Percentiles rank a stretch among this genome's conserved stretches.
These are phyloP conservation scores for Graphilbum fragrans DNA, from an alignment of 2,329 filamentous ascomycete species.

Conservation along the genomic window DNA sequence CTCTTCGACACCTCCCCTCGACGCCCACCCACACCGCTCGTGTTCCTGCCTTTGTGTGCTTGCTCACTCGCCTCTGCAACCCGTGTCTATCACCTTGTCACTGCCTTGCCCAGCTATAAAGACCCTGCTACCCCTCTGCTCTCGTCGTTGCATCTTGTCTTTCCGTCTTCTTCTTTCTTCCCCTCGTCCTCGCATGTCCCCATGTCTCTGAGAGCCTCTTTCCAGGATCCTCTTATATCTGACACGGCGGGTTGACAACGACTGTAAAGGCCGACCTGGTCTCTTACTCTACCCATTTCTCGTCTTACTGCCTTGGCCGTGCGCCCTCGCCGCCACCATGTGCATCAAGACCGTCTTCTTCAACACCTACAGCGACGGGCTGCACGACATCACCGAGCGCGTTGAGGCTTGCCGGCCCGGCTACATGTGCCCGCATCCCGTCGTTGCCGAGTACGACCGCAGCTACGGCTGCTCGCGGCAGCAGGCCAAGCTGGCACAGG, in stretches of 20 bases:
- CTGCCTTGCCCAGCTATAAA: too few species aligned
- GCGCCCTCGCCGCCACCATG: slow-evolving; percentile 13
- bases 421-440: slow-evolving; percentile 15
- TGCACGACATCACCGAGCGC: slow-evolving; percentile 18
- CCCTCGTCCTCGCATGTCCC: slow-evolving; percentile 4
- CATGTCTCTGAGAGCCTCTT: slow-evolving; percentile 20
- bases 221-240: slow-evolving; percentile 17
- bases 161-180: background rate
- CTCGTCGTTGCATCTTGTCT: background rate
- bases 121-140: too few species aligned
- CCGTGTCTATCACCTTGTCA: too few species aligned
- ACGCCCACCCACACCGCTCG: too few species aligned
- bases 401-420: slow-evolving; percentile 17
- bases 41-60: too few species aligned
- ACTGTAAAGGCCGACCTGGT: slow-evolving; percentile 3
- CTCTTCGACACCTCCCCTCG: too few species aligned
- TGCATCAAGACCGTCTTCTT: slow-evolving; percentile 20
- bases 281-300: background rate
- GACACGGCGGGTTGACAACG: slow-evolving; percentile 22
- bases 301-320: background rate
- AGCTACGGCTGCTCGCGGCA: slow-evolving; percentile 5
- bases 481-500: slow-evolving; percentile 4
- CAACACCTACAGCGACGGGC: slow-evolving; percentile 20
- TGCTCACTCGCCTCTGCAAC: too few species aligned
- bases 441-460: slow-evolving; percentile 9